Evolutionary conservation across 257 asterid species (phyloP), one percentile per base, ranked within the genome.

Genomic region (Rhazya stricta): DNA sequence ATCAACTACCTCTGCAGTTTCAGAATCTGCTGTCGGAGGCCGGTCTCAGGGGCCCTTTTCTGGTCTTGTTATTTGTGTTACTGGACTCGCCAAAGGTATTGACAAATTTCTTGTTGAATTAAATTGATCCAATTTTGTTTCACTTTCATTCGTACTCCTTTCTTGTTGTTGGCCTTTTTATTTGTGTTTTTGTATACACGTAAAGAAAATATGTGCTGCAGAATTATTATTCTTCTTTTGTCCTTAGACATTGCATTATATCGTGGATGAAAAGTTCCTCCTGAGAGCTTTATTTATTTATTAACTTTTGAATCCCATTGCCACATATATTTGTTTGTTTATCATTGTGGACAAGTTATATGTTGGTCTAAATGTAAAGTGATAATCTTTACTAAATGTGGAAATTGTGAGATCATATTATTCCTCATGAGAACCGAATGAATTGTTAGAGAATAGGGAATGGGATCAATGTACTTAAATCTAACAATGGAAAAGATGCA

Each of bases 31-130:
- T 8, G 77, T 76, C 65, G 78, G 71, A 69, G 50, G 76, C 69
- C 83, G 79, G 70, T 63, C 91, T 61, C 69, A 61, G 9, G 84
- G 90, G 11, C 97, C 97, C 1, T 89, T 94, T 73, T 86, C 91
- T 23, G 97, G 98, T 41, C 95, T 94, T 78, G 88, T 92, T 77
- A 86, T 94, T 50, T 94, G 98, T 61, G 97, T 94, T 25, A 94
- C 98, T 7, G 97, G 98, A 23, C 92, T 94, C 19, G 89, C 97
- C 42, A 92, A 88, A 89, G 98, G 97, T 94, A 62, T 60, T 74
- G 10, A 16, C 51, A 21, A 19, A 27, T 61, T 34, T 12, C 25
- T 63, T 21, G n/a, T 41, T 36, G 54, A n/a, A 8, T 25, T 45
- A 32, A 67, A 18, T 60, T 27, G 34, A n/a, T 74, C 65, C 30